These are phyloP conservation scores for Seminavis robusta DNA, from an alignment of 108 stramenopile genomes.

Conservation along the genomic window DNA sequence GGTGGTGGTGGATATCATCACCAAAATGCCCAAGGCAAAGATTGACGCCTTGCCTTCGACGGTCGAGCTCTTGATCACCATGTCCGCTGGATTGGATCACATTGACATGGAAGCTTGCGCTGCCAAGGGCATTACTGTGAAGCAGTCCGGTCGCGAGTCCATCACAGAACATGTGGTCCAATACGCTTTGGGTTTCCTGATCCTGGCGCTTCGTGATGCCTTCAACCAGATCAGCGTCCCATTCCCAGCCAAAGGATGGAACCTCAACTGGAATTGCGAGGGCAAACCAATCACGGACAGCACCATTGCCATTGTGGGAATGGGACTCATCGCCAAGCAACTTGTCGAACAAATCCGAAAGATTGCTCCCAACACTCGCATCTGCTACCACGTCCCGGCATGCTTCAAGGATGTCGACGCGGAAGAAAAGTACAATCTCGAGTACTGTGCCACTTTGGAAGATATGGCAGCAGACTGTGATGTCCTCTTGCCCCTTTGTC, in stretches of 20 bases:
- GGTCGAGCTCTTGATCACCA: slow-evolving; percentile 37
- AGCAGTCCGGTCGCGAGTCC: slow-evolving; percentile 44
- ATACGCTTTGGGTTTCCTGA: slow-evolving; percentile 41
- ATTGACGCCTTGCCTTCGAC: slow-evolving; percentile 48
- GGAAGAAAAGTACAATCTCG: slow-evolving; percentile 18
- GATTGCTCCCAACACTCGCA: slow-evolving; percentile 30
- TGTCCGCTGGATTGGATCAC: slow-evolving; percentile 62
- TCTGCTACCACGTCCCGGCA: slow-evolving; percentile 44
- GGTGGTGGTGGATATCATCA: slow-evolving; percentile 46
- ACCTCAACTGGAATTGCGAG: slow-evolving; percentile 56
- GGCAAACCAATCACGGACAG: slow-evolving; percentile 36
- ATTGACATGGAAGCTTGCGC: slow-evolving; percentile 47
- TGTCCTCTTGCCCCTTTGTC: slow-evolving; percentile 46
- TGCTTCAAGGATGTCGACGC: slow-evolving; percentile 16
- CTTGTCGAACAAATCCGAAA: slow-evolving; percentile 35
- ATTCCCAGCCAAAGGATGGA: slow-evolving; percentile 50
- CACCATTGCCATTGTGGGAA: slow-evolving; percentile 50
- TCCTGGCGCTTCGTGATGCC: slow-evolving; percentile 52
- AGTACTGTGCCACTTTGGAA: slow-evolving; percentile 14
- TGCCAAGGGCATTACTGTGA: slow-evolving; percentile 42
- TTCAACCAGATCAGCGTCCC: slow-evolving; percentile 52
- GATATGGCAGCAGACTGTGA: slow-evolving; percentile 24
- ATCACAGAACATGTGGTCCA: slow-evolving; percentile 49
- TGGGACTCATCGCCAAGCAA: slow-evolving; percentile 50
- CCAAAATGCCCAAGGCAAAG: slow-evolving; percentile 29